Evolutionary conservation across 306 rosid species (phyloP).

Genomic region (Geum urbanum): DNA sequence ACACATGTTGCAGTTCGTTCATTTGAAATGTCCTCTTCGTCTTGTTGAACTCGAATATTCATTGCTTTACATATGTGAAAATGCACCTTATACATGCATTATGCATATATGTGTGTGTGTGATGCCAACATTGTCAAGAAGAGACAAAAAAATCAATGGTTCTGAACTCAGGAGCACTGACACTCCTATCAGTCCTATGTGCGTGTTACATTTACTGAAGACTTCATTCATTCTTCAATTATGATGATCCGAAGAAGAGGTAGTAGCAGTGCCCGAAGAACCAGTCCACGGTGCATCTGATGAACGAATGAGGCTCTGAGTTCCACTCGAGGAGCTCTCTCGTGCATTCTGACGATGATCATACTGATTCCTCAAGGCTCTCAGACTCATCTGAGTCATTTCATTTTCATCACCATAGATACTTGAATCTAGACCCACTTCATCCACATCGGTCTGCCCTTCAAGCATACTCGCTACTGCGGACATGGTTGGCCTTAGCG

Average conservation of each 20-base stretch:
- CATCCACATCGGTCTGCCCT: slow-evolving; percentile 1
- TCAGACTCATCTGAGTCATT: not conserved
- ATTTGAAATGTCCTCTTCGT: too few species aligned
- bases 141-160: too few species aligned
- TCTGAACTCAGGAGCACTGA: too few species aligned
- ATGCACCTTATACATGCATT: too few species aligned
- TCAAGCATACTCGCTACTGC: slow-evolving; percentile 24
- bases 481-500: slow-evolving; percentile 25
- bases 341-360: not conserved
- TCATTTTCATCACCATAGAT: slow-evolving; percentile 3
- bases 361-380: slow-evolving; percentile 1
- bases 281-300: not conserved
- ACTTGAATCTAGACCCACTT: slow-evolving; percentile 13
- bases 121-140: too few species aligned
- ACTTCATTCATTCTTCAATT: not conserved
- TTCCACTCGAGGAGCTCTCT: not conserved
- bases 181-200: too few species aligned
- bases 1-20: too few species aligned
- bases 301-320: not conserved
- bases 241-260: slow-evolving; percentile 9
- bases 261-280: not conserved
- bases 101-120: too few species aligned
- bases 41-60: too few species aligned
- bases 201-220: too few species aligned
- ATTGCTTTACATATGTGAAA: too few species aligned